A percentile compares a stretch with the other conserved stretches of the same genome.
These are phyloP conservation scores for Eutrema japonicum DNA, from an alignment of 345 rosid species.

Conservation along the genomic window DNA sequence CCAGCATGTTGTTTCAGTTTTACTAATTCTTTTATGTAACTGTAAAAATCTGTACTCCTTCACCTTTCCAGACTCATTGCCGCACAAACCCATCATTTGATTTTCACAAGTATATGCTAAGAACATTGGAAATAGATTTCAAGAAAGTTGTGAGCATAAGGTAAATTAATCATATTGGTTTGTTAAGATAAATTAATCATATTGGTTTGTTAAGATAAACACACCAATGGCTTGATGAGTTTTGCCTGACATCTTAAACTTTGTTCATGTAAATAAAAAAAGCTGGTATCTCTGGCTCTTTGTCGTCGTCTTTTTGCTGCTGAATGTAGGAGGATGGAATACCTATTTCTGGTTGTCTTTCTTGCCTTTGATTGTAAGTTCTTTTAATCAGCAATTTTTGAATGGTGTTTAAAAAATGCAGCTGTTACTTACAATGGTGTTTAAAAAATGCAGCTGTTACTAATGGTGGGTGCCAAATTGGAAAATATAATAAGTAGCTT, in stretches of 20 bases:
- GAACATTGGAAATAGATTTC: constrained; percentile 68
- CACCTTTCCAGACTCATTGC: constrained; percentile 53
- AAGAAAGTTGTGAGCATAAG: constrained; percentile 77
- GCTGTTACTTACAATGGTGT: too few species aligned
- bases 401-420: not conserved
- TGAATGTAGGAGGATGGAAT: constrained; percentile 89
- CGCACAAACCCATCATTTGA: constrained; percentile 43
- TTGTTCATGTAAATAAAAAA: constrained; percentile 13
- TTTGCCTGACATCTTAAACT: constrained; percentile 11
- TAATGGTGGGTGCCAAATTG: constrained; percentile 80
- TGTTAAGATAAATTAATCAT: not conserved
- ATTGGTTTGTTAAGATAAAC: not conserved
- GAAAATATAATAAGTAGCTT: constrained; percentile 66
- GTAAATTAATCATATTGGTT: constrained; percentile 40
- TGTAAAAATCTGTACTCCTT: not conserved
- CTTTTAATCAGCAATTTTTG: not conserved
- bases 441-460: constrained; percentile 57
- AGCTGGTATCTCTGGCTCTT: constrained; percentile 96
- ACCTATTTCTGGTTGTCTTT: constrained; percentile 84
- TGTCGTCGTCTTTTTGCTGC: constrained; percentile 72
- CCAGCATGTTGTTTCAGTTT: not conserved
- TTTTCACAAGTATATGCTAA: constrained; percentile 72
- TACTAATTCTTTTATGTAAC: not conserved
- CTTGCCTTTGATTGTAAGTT: constrained; percentile 79
- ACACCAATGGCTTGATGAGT: constrained; percentile 3